Conservation (phyloP, 2,329 filamentous ascomycete genomes). For the Paecilomyces fulvus region DNA sequence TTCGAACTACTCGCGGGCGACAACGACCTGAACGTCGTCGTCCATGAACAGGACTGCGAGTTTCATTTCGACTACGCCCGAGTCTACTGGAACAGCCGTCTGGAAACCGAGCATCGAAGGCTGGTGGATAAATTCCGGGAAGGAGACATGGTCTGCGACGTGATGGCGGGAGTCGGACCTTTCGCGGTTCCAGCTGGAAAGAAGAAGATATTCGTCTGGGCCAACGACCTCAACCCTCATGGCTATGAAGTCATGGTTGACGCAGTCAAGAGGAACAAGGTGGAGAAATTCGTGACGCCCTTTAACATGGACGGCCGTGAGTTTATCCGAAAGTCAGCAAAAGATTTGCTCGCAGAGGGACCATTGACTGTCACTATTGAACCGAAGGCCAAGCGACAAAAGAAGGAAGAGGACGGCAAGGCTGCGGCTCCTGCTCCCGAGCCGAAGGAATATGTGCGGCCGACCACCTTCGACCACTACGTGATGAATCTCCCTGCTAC, state of each 20-base stretch:
- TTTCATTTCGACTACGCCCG: constrained; percentile 92
- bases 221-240: constrained; percentile 93
- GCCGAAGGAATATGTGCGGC: constrained; percentile 33
- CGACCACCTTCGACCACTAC: constrained; percentile 78
- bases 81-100: constrained; percentile 95
- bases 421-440: constrained; percentile 18
- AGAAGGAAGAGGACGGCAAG: constrained; percentile 18
- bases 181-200: constrained; percentile 89
- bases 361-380: constrained; percentile 48
- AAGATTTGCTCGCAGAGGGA: constrained; percentile 38
- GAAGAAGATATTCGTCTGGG: constrained; percentile 86
- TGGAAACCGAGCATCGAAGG: constrained; percentile 81
- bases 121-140: constrained; percentile 67
- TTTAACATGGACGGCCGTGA: constrained; percentile 74
- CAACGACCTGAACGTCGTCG: constrained; percentile 73
- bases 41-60: constrained; percentile 72
- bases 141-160: constrained; percentile 86
- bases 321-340: constrained; percentile 68
- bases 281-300: constrained; percentile 62
- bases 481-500: constrained; percentile 96
- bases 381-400: constrained; percentile 31
- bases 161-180: constrained; percentile 95
- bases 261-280: constrained; percentile 72
- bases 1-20: constrained; percentile 84
- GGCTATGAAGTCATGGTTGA: constrained; percentile 65